Base-by-base conservation (phyloP, 179 eudicot genomes). In the Camellia oleifera region DNA sequence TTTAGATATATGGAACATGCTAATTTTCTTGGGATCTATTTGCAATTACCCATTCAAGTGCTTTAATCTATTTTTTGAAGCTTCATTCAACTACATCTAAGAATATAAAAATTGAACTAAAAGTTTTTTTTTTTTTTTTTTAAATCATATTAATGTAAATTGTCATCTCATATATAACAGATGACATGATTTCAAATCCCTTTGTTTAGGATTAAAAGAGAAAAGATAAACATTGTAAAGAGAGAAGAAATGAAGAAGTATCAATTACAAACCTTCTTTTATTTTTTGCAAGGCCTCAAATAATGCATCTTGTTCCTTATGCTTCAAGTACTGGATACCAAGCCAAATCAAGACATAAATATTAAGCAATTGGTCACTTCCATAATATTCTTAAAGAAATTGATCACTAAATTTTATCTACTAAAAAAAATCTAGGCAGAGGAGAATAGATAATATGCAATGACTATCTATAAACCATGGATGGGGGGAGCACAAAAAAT, bases 261-360 rank as follows among this genome's bases (percentile, higher is more conserved):
- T 53, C 18, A 32, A 61, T 32, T 23, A 61, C 83, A 57, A 65
- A 93, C 97, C 98, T 93, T 82, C 96, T 86, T 93, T 84, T n/a
- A 95, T 78, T 76, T 95, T 95, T 79, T 92, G 92, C 85, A 95
- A 85, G 58, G 97, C 94, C 17, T 87, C 88, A 75, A 70, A 86
- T 65, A 95, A 82, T 44, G 95, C 86, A 54, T 82, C 87, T 84
- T 93, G 97, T 1, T 72, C 26, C 62, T 84, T 88, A 10, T 80
- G 86, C 87, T 85, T 77, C 87, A 94, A 84, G 75, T 79, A 88
- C 98, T 95, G 85, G 2, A 81, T 52, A 70, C 56, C 74, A 74
- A 62, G 18, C 61, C 17, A 53, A 60, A 26, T 15, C 53, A 52
- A 63, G 6, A 46, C 72, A 42, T 23, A 5, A 15, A 60, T 10